Percentiles rank a stretch among this genome's conserved stretches.
These are phyloP conservation scores for Ustilago vetiveriae DNA, from an alignment of 1,284 basidiomycete genomes.

Conservation along the genomic window DNA sequence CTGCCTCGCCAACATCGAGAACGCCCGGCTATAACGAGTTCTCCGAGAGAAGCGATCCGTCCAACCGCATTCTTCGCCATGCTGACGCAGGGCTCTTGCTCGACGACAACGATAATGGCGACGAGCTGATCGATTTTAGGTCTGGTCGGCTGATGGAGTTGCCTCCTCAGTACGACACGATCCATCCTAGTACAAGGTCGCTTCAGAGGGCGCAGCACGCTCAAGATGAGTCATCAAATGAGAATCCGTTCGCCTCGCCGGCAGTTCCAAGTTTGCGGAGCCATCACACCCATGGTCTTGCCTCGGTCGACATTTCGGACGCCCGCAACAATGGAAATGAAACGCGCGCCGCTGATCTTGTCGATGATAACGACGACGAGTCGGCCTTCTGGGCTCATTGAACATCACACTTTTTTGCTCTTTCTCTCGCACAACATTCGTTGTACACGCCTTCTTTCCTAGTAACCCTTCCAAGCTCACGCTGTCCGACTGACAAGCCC, in stretches of 20 bases:
- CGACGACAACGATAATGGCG: slow-evolving; percentile 54
- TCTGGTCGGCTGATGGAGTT: slow-evolving; percentile 44
- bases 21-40: slow-evolving; percentile 23
- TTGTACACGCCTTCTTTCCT: too few species aligned
- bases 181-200: slow-evolving; percentile 21
- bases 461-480: too few species aligned
- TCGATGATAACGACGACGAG: slow-evolving; percentile 41
- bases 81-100: slow-evolving; percentile 53
- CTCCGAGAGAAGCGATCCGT: slow-evolving; percentile 3
- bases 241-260: slow-evolving; percentile 9
- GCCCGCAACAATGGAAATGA: slow-evolving; percentile 15
- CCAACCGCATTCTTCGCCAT: slow-evolving; percentile 44
- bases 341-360: slow-evolving; percentile 40
- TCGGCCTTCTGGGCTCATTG: slow-evolving; percentile 44
- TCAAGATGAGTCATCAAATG: not conserved
- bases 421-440: too few species aligned
- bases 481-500: too few species aligned
- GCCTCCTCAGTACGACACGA: slow-evolving; percentile 55
- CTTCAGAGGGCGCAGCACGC: slow-evolving; percentile 15
- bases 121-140: slow-evolving; percentile 28
- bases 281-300: slow-evolving; percentile 16
- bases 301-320: slow-evolving; percentile 35
- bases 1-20: slow-evolving; percentile 2
- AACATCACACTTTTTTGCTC: not conserved
- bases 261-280: not conserved